phyloP scores from a whole-genome alignment of 2,329 filamentous ascomycete species.

The Alternaria sp. region DNA sequence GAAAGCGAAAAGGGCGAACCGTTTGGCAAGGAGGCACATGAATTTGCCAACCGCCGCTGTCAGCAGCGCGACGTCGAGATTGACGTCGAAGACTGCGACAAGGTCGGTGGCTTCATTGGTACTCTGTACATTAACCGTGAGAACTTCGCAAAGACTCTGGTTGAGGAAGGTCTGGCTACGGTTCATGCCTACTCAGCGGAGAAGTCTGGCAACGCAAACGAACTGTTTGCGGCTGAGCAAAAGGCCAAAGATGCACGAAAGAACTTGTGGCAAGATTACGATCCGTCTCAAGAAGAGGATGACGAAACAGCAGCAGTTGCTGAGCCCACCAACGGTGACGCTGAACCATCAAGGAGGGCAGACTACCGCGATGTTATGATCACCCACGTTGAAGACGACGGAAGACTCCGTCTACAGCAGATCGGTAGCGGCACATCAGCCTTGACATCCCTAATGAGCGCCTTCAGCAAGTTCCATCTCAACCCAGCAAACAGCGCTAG shows the following conservation, averaged over 20 bases:
- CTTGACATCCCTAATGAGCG: conserved; percentile 85
- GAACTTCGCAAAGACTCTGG: conserved; percentile 90
- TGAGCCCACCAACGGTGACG: conserved; percentile 62
- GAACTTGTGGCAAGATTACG: conserved; percentile 93
- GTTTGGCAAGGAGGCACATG: conserved; percentile 92
- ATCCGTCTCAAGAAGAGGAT: conserved; percentile 83
- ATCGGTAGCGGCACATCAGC: conserved; percentile 86
- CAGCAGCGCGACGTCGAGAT: conserved; percentile 97
- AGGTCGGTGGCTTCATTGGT: conserved; percentile 96
- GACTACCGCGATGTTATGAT: conserved; percentile 96
- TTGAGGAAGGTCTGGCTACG: conserved; percentile 92
- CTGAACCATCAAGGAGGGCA: conserved; percentile 70
- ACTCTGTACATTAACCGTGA: conserved; percentile 93
- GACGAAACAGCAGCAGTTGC: conserved; percentile 58
- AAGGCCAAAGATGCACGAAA: conserved; percentile 88
- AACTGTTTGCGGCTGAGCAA: conserved; percentile 87
- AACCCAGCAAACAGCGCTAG: conserved; percentile 81
- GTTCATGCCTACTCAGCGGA: conserved; percentile 97
- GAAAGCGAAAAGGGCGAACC: conserved; percentile 86
- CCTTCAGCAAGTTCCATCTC: conserved; percentile 90
- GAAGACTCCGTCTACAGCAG: conserved; percentile 89
- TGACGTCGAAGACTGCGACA: conserved; percentile 93
- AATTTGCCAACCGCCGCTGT: conserved; percentile 86
- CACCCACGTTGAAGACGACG: conserved; percentile 85
- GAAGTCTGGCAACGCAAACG: conserved; percentile 87